Evolutionary conservation across 2,329 filamentous ascomycete species (phyloP).

Genomic region (Cladosporium sphaerospermum): DNA sequence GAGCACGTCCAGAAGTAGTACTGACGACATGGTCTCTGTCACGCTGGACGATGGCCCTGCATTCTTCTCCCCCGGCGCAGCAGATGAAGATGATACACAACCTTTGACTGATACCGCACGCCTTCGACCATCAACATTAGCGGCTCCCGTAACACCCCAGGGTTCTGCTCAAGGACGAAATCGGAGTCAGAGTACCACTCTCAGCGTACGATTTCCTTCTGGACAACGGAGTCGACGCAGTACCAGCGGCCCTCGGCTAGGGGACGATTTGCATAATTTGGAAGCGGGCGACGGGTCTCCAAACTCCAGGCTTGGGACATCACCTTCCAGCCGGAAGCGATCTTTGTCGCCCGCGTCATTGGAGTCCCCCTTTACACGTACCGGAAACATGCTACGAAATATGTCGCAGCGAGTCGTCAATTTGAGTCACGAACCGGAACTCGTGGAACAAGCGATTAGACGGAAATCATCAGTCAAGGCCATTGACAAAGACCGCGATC

Average conservation of each 20-base stretch:
- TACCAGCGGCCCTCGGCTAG: slow-evolving; percentile 42
- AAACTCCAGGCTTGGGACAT: slow-evolving; percentile 52
- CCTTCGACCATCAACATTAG: slow-evolving; percentile 52
- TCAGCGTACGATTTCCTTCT: slow-evolving; percentile 50
- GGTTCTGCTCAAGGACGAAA: slow-evolving; percentile 45
- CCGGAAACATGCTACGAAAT: slow-evolving; percentile 49
- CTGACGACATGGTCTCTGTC: slow-evolving; percentile 30
- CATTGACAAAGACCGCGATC: background rate
- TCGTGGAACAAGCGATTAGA: slow-evolving; percentile 62
- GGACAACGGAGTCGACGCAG: slow-evolving; percentile 23
- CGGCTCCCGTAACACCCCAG: slow-evolving; percentile 32
- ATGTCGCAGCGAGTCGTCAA: slow-evolving; percentile 99
- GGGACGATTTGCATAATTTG: slow-evolving; percentile 54
- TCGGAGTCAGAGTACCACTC: slow-evolving; percentile 33
- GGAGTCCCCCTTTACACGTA: slow-evolving; percentile 44
- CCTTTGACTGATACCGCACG: slow-evolving; percentile 52
- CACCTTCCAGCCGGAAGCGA: slow-evolving; percentile 43
- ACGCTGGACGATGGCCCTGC: slow-evolving; percentile 50
- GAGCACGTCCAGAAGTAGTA: slow-evolving; percentile 20
- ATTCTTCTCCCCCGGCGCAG: slow-evolving; percentile 44
- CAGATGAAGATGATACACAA: slow-evolving; percentile 51
- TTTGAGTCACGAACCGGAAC: slow-evolving; percentile 83
- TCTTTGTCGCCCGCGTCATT: slow-evolving; percentile 38
- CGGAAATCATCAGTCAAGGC: slow-evolving; percentile 50
- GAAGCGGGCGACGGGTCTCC: slow-evolving; percentile 52